These are phyloP conservation scores for Chlorella sp. DNA, from an alignment of 139 green algal genomes.

Conservation along the genomic window DNA sequence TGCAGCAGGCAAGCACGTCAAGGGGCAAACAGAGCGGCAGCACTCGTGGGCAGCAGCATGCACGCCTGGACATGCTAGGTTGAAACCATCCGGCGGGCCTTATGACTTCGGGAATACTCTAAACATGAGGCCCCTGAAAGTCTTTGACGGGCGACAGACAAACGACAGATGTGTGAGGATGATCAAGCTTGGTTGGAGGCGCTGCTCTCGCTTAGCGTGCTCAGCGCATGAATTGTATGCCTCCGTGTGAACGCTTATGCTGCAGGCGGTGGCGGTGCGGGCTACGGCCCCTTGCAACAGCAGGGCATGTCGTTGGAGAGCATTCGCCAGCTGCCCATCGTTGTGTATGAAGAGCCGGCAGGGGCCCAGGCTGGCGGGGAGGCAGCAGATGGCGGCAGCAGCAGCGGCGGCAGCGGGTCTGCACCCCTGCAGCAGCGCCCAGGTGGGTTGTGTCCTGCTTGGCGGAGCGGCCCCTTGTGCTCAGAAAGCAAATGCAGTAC, in stretches of 20 bases:
- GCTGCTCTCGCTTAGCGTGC: not conserved
- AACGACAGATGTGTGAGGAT: too few species aligned
- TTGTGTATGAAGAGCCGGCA: constrained; percentile 44
- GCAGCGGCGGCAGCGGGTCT: not conserved
- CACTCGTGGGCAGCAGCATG: not conserved
- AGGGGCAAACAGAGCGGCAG: not conserved
- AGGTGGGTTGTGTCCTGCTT: not conserved
- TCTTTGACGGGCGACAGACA: too few species aligned
- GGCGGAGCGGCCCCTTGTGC: not conserved
- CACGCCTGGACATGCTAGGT: too few species aligned
- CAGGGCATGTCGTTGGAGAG: constrained; percentile 54
- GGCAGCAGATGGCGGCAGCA: not conserved
- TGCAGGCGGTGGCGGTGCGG: not conserved
- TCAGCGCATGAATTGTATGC: too few species aligned
- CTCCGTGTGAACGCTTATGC: not conserved
- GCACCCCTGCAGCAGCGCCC: not conserved
- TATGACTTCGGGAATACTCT: too few species aligned
- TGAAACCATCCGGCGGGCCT: too few species aligned
- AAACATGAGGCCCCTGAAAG: too few species aligned
- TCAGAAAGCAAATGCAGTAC: too few species aligned
- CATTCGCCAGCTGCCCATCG: constrained; percentile 59
- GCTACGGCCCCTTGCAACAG: not conserved
- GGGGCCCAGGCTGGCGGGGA: not conserved
- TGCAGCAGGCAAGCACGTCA: not conserved
- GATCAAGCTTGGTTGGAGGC: not conserved